Percentiles rank a stretch among this genome's conserved stretches.
Conservation (phyloP, 495 filamentous ascomycete species). For the Tuber calosporum region DNA sequence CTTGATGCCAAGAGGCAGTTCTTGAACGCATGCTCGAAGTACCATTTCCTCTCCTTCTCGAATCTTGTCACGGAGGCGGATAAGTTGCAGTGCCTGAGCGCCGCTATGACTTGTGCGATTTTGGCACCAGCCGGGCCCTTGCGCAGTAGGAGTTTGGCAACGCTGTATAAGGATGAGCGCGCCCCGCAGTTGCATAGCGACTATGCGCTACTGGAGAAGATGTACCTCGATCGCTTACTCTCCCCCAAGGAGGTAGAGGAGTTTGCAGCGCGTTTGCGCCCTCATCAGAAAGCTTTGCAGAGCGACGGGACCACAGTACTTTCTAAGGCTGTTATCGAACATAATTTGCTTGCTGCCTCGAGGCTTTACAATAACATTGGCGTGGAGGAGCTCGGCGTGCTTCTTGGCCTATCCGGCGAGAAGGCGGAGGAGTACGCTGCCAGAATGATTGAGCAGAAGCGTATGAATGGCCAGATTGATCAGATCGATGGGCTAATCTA, state of each 20-base stretch:
- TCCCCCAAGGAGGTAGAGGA: conserved; percentile 70
- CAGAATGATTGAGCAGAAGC: conserved; percentile 88
- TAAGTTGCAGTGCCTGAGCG: conserved; percentile 70
- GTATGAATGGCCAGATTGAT: conserved; percentile 80
- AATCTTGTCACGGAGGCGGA: conserved; percentile 73
- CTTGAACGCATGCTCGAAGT: conserved; percentile 78
- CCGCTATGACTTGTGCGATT: conserved; percentile 91
- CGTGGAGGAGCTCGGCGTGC: conserved; percentile 63
- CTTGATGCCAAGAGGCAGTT: conserved; percentile 83
- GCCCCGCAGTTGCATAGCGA: conserved; percentile 61
- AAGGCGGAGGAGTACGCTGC: conserved; percentile 89
- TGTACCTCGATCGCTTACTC: conserved; percentile 86
- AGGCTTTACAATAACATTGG: conserved; percentile 85
- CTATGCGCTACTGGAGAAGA: conserved; percentile 89
- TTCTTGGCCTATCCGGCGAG: conserved; percentile 70
- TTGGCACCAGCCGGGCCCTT: conserved; percentile 84
- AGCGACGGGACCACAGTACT: conserved; percentile 87
- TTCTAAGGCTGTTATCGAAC: conserved; percentile 89
- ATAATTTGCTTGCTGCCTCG: conserved; percentile 82
- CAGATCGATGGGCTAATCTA: conserved; percentile 84
- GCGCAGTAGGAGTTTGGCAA: conserved; percentile 68
- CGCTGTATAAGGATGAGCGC: conserved; percentile 90
- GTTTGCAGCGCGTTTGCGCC: conserved; percentile 70
- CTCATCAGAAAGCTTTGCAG: conserved; percentile 83
- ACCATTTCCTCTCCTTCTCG: conserved; percentile 75